Conservation (phyloP, 495 filamentous ascomycete species). For the Aspergillus olivimuriae region DNA sequence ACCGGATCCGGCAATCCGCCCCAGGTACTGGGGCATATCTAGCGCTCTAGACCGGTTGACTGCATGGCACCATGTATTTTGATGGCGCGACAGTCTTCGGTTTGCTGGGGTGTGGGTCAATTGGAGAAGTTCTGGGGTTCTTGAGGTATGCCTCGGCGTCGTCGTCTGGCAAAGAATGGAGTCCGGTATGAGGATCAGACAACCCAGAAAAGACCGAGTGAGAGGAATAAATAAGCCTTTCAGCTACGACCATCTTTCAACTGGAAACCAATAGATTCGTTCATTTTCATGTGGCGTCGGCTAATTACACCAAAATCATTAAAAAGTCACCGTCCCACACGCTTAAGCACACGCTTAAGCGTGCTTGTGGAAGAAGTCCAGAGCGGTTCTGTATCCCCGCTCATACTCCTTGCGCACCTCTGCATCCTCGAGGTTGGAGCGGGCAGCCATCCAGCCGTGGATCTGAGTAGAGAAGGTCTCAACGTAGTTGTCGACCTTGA, state of each 20-base stretch:
- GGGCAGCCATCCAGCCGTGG: slow-evolving; percentile 89
- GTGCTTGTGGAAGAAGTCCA: slow-evolving; percentile 72
- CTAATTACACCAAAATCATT: not conserved
- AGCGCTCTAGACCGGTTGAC: not conserved
- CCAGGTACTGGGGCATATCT: not conserved
- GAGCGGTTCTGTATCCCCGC: slow-evolving; percentile 66
- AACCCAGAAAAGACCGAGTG: too few relatives aligned
- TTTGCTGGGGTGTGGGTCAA: too few relatives aligned
- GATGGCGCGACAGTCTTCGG: too few relatives aligned
- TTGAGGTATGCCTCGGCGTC: too few relatives aligned
- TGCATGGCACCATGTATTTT: not conserved
- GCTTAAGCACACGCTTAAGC: slow-evolving; percentile 36
- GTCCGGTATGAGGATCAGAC: too few relatives aligned
- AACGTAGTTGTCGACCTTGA: slow-evolving; percentile 61
- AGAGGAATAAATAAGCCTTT: too few relatives aligned
- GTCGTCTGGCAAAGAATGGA: too few relatives aligned
- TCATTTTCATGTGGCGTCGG: not conserved
- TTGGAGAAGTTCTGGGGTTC: too few relatives aligned
- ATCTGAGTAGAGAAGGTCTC: slow-evolving; percentile 78
- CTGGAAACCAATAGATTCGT: too few relatives aligned
- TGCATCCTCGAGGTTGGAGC: slow-evolving; percentile 58
- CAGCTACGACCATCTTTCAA: too few relatives aligned
- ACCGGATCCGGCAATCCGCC: not conserved
- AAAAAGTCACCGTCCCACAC: not conserved
- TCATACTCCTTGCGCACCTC: slow-evolving; percentile 70